Percentiles rank a stretch among this genome's conserved stretches.
phyloP scores from a whole-genome alignment of 164 flowering plant genomes.

The Nymphaea colorata region DNA sequence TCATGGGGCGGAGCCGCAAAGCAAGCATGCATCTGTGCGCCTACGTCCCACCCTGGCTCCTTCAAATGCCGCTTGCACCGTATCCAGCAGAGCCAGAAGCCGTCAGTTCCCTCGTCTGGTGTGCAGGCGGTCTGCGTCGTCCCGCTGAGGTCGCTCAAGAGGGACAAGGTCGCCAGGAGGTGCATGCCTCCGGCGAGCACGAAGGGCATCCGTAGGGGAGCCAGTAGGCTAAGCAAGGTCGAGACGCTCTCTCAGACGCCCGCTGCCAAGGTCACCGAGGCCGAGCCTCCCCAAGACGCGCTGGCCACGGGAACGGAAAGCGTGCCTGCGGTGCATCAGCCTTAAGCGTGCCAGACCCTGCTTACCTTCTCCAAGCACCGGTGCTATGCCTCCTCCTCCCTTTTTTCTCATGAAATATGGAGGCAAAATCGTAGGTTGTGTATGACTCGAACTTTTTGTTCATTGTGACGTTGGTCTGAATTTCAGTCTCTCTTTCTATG shows the following conservation, averaged over 20 bases:
- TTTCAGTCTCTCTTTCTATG: too few relatives aligned
- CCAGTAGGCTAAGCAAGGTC: background rate
- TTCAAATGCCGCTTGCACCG: background rate
- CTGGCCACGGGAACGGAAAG: too few relatives aligned
- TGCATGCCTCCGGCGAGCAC: background rate
- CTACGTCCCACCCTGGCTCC: conserved; percentile 1
- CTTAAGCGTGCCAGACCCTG: too few relatives aligned
- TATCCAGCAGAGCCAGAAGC: background rate
- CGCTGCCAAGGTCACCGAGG: background rate
- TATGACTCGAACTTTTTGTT: too few relatives aligned
- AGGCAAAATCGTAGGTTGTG: too few relatives aligned
- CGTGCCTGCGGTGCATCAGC: too few relatives aligned
- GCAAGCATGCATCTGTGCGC: background rate
- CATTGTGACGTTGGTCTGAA: too few relatives aligned
- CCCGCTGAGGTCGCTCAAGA: background rate
- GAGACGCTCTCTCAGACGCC: background rate
- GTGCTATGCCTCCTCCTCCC: too few relatives aligned
- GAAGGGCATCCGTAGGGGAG: background rate
- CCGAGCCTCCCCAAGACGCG: too few relatives aligned
- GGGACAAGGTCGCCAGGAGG: background rate
- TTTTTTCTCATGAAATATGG: too few relatives aligned
- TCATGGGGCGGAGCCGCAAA: background rate
- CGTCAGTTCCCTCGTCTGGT: background rate
- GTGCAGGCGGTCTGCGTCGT: background rate
- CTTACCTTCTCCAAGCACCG: too few relatives aligned